Evolutionary conservation across 345 rosid species (phyloP), one percentile per base, ranked within the genome.

Genomic region (Laguncularia racemosa): DNA sequence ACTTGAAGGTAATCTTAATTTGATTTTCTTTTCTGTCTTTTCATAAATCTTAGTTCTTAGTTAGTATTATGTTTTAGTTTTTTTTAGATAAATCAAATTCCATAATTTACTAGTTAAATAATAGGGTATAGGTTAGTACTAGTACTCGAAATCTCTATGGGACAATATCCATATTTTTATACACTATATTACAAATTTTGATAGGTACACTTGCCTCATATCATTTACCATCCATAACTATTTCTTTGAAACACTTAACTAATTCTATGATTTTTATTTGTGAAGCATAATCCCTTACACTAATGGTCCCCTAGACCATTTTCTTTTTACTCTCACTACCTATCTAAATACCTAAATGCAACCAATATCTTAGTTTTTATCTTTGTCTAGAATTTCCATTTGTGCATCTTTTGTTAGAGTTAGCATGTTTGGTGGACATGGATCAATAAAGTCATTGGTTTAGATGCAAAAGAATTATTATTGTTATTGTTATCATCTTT

Each of bases 241-340:
- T 47, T 45, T 60, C 66, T 59, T 62, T 64, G 57, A 58, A 52
- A 13, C 60, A 66, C 65, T 33, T 44, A 2, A 13, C 23, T 18
- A 66, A 53, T 47, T 64, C 65, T 59, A 60, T 53, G 55, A 62
- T 45, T 63, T 66, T 71, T 59, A 62, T 73, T 43, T 72, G 61
- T 18, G 95, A 79, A 65, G 74, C 71, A 58, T 66, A 55, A 63
- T 70, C 81, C 18, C 71, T 69, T 56, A 48, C 65, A 52, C 73
- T 73, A 44, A 83, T 72, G 54, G 68, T 48, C 73, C 78, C 72
- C 66, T 76, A 51, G 88, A 76, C 78, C 73, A 79, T 69, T 79
- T 84, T 69, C 74, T 85, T 50, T 70, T 68, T 18, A 77, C 57
- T 16, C 61, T 68, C 50, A 75, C 77, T 62, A 33, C 68, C 62